Conservation (phyloP, 2,329 filamentous ascomycete species). For the Diaporthe longicolla region DNA sequence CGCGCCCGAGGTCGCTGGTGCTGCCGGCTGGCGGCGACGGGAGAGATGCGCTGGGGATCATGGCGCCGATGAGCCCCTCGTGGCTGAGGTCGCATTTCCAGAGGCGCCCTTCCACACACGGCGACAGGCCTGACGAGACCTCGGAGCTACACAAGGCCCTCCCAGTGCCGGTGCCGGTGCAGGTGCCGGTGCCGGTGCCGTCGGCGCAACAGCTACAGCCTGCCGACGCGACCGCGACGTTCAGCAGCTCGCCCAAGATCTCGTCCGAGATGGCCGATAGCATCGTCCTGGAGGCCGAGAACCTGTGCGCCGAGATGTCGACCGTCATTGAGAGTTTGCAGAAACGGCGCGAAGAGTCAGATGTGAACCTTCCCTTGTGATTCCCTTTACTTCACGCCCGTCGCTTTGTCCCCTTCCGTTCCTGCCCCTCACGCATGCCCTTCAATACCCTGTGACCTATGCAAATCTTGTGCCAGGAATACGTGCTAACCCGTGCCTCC, state of each 20-base stretch:
- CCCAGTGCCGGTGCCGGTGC: neutral
- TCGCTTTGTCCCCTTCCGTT: neutral
- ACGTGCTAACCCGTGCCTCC: constrained; percentile 48
- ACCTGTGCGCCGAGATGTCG: constrained; percentile 65
- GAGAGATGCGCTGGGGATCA: constrained; percentile 34
- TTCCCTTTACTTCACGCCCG: neutral
- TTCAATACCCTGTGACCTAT: too few species aligned
- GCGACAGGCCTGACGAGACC: constrained; percentile 21
- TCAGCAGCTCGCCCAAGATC: constrained; percentile 33
- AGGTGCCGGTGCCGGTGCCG: neutral
- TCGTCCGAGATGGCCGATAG: constrained; percentile 46
- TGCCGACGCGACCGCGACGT: constrained; percentile 18
- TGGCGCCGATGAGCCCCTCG: constrained; percentile 41
- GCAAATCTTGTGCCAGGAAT: neutral
- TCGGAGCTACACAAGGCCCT: constrained; percentile 23
- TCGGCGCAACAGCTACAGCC: constrained; percentile 38
- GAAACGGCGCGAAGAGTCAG: constrained; percentile 71
- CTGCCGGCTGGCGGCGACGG: constrained; percentile 20
- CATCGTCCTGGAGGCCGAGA: constrained; percentile 53
- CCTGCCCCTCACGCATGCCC: neutral
- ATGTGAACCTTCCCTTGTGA: constrained; percentile 52
- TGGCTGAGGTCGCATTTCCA: constrained; percentile 42
- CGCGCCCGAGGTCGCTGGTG: constrained; percentile 35
- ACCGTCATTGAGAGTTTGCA: constrained; percentile 65
- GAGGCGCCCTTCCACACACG: constrained; percentile 23